Evolutionary conservation across 1,284 basidiomycete genomes (phyloP).

Genomic region (Leccinum griseonigrum): DNA sequence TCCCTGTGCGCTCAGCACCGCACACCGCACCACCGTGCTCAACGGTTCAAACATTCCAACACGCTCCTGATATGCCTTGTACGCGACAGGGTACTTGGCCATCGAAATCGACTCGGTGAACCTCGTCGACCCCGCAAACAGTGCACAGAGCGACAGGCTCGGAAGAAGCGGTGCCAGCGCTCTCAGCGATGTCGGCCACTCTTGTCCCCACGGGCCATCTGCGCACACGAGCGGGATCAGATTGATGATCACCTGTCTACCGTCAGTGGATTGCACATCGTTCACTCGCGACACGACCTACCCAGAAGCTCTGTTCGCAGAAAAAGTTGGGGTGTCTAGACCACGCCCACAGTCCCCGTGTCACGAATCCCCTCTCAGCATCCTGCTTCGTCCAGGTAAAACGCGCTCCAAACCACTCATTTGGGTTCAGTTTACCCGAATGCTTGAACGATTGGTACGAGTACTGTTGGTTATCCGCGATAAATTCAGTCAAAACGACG

Average conservation of each 20-base stretch:
- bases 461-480: slow-evolving; percentile 90
- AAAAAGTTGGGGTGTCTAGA: slow-evolving; percentile 90
- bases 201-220: slow-evolving; percentile 37
- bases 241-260: slow-evolving; percentile 59
- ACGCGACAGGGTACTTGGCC: slow-evolving; percentile 74
- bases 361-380: slow-evolving; percentile 80
- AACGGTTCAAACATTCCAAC: slow-evolving; percentile 82
- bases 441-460: slow-evolving; percentile 83
- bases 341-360: slow-evolving; percentile 83
- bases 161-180: slow-evolving; percentile 49
- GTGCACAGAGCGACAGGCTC: slow-evolving; percentile 54
- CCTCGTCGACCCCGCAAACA: slow-evolving; percentile 73
- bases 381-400: slow-evolving; percentile 66
- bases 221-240: slow-evolving; percentile 61
- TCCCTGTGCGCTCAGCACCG: slow-evolving; percentile 34
- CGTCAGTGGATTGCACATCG: not conserved
- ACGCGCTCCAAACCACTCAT: slow-evolving; percentile 65
- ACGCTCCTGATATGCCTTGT: slow-evolving; percentile 69
- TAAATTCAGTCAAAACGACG: slow-evolving; percentile 70
- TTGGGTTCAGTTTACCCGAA: slow-evolving; percentile 39
- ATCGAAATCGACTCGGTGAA: slow-evolving; percentile 81
- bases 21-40: slow-evolving; percentile 46
- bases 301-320: slow-evolving; percentile 89
- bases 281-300: slow-evolving; percentile 33
- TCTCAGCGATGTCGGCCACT: slow-evolving; percentile 20